phyloP scores from a whole-genome alignment of 2,329 filamentous ascomycete species.

The Venturia effusa region DNA sequence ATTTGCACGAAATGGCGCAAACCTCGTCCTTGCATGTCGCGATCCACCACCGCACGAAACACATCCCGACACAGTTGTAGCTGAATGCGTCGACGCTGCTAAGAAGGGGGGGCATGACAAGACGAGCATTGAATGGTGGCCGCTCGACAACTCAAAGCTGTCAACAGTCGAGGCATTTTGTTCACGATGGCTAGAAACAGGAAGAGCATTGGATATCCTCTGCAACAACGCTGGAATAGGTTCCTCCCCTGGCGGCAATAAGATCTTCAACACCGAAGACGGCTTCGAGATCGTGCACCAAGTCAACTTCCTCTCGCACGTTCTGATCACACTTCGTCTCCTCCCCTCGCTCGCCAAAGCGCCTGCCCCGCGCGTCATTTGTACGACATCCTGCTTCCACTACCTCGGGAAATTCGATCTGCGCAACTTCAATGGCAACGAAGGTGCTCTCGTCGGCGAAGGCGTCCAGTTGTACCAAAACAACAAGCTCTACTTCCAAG shows the following conservation, averaged over 20 bases:
- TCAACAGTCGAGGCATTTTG: constrained; percentile 19
- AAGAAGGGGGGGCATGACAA: constrained; percentile 9
- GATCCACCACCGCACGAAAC: constrained; percentile 17
- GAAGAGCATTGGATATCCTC: constrained; percentile 19
- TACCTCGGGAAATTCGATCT: constrained; percentile 20
- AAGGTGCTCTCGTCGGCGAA: constrained; percentile 3
- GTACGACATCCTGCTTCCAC: constrained; percentile 22
- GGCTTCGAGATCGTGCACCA: constrained; percentile 24
- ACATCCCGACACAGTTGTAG: constrained; percentile 17
- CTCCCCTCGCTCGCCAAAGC: constrained; percentile 20
- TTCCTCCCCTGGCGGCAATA: constrained; percentile 12
- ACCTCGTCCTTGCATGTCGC: constrained; percentile 19
- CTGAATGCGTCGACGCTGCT: constrained; percentile 15
- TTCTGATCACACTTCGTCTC: constrained; percentile 20
- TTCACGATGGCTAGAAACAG: constrained; percentile 18
- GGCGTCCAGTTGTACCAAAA: constrained; percentile 18
- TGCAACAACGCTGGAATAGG: constrained; percentile 24
- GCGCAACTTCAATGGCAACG: constrained; percentile 18
- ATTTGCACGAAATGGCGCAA: constrained; percentile 20
- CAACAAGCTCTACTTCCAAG: constrained; percentile 26
- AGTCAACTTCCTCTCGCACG: constrained; percentile 24
- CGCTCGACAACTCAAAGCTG: constrained; percentile 18
- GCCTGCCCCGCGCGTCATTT: constrained; percentile 19
- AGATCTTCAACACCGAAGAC: constrained; percentile 17
- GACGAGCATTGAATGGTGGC: constrained; percentile 19